Evolutionary conservation across 2,329 filamentous ascomycete species (phyloP).

Genomic region (Rhexocercosporidium sp.): DNA sequence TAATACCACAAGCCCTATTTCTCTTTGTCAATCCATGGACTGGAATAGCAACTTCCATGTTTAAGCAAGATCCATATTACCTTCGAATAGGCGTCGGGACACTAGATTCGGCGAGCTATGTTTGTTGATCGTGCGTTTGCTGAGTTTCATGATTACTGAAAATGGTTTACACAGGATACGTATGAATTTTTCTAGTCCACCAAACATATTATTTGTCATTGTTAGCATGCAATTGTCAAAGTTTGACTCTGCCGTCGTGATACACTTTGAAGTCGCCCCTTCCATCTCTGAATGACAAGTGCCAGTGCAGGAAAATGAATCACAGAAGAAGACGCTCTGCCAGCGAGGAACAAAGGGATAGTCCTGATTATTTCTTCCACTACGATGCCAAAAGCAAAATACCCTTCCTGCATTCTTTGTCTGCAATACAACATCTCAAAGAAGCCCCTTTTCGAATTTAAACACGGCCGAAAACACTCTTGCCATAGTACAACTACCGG

Average conservation of each 20-base stretch:
- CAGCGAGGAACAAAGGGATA: constrained; percentile 8
- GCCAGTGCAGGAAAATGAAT: background rate
- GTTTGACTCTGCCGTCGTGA: background rate
- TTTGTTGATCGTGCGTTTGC: too few relatives aligned
- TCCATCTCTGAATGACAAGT: background rate
- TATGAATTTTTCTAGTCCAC: background rate
- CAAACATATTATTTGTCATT: background rate
- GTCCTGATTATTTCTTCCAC: background rate
- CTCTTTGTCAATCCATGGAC: too few relatives aligned
- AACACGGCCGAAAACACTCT: background rate
- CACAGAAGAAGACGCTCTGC: too few relatives aligned
- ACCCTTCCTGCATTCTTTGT: constrained; percentile 1
- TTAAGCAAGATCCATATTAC: too few relatives aligned
- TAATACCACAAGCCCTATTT: too few relatives aligned
- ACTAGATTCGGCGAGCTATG: too few relatives aligned
- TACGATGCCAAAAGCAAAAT: constrained; percentile 2
- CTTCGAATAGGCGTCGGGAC: too few relatives aligned
- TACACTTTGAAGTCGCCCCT: background rate
- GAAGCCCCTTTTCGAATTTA: background rate
- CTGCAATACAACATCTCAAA: constrained; percentile 6
- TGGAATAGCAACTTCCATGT: too few relatives aligned
- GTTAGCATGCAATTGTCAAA: background rate
- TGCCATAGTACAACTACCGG: background rate
- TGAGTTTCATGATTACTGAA: too few relatives aligned
- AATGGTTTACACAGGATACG: too few relatives aligned